Conservation (phyloP, 805 yeast species). For the Kazachstania taianensis region DNA sequence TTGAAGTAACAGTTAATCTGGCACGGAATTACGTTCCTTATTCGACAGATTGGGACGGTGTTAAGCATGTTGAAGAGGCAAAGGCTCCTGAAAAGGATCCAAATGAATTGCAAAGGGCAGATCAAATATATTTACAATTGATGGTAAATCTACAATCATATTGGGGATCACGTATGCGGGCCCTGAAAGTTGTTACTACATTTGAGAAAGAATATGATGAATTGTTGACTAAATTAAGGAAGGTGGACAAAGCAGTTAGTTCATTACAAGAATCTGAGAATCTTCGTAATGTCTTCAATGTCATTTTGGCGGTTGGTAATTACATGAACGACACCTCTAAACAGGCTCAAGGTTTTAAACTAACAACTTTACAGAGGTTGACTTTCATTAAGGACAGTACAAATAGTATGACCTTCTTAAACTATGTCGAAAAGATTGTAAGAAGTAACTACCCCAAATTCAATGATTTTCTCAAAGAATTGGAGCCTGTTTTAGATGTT, state of each 20-base stretch:
- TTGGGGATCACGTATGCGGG: constrained; percentile 89
- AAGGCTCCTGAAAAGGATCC: constrained; percentile 59
- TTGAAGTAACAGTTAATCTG: constrained; percentile 62
- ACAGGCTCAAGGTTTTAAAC: constrained; percentile 86
- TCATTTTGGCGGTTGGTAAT: constrained; percentile 86
- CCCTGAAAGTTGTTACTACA: constrained; percentile 56
- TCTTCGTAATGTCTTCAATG: constrained; percentile 63
- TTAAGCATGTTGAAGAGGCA: constrained; percentile 31
- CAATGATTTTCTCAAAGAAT: constrained; percentile 68
- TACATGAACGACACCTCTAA: constrained; percentile 91
- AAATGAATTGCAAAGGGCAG: constrained; percentile 73
- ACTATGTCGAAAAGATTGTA: constrained; percentile 84
- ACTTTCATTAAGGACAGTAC: constrained; percentile 84
- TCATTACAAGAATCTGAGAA: constrained; percentile 56
- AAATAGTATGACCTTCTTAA: constrained; percentile 80
- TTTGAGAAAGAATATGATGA: constrained; percentile 75
- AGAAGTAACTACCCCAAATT: constrained; percentile 75
- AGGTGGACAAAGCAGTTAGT: constrained; percentile 64
- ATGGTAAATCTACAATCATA: constrained; percentile 77
- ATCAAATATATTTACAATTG: constrained; percentile 70
- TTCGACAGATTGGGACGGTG: constrained; percentile 54
- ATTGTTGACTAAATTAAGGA: constrained; percentile 52
- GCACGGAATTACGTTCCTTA: constrained; percentile 73
- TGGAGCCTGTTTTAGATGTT: constrained; percentile 42
- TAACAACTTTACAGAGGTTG: constrained; percentile 80